A percentile compares a stretch with the other conserved stretches of the same genome.
Conservation (phyloP, 2,329 filamentous ascomycete genomes). For the Ilyonectria destructans region DNA sequence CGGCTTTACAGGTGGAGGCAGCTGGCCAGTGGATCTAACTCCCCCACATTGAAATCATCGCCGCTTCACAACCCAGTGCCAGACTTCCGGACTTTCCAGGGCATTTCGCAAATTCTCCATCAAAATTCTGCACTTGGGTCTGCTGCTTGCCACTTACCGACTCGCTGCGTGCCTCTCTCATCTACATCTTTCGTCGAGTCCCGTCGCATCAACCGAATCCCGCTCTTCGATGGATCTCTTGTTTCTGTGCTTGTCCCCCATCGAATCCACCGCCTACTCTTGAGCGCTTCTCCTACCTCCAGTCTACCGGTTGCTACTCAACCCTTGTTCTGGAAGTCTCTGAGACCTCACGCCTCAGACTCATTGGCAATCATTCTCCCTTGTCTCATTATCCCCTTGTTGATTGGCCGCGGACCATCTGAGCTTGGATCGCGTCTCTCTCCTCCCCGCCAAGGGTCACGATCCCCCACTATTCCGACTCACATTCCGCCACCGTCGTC, state of each 20-base stretch:
- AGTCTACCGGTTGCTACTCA: not conserved
- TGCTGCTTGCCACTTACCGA: slow-evolving; percentile 2
- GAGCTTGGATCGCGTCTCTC: not conserved
- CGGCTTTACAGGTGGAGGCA: not conserved
- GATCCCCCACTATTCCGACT: slow-evolving; percentile 20
- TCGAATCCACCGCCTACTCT: slow-evolving; percentile 39
- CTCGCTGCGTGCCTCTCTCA: not conserved
- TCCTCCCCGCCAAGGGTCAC: slow-evolving; percentile 11
- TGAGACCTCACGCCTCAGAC: not conserved
- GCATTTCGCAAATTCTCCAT: slow-evolving; percentile 24
- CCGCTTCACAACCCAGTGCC: slow-evolving; percentile 21
- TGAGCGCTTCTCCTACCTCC: slow-evolving; percentile 26
- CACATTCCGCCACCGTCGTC: slow-evolving; percentile 18
- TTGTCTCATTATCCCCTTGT: not conserved
- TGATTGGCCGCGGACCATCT: not conserved
- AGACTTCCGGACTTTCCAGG: slow-evolving; percentile 14
- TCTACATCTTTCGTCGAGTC: slow-evolving; percentile 13
- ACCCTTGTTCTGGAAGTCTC: not conserved
- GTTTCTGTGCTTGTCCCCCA: slow-evolving; percentile 26
- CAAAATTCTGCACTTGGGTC: slow-evolving; percentile 24
- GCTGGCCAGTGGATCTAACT: slow-evolving; percentile 23
- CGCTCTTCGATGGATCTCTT: slow-evolving; percentile 33
- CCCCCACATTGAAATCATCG: slow-evolving; percentile 33
- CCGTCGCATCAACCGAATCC: slow-evolving; percentile 17
- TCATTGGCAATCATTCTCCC: not conserved